A percentile compares a stretch with the other conserved stretches of the same genome.
Evolutionary conservation across 177 flowering plant genomes (phyloP).

Genomic region (Tripterygium wilfordii): DNA sequence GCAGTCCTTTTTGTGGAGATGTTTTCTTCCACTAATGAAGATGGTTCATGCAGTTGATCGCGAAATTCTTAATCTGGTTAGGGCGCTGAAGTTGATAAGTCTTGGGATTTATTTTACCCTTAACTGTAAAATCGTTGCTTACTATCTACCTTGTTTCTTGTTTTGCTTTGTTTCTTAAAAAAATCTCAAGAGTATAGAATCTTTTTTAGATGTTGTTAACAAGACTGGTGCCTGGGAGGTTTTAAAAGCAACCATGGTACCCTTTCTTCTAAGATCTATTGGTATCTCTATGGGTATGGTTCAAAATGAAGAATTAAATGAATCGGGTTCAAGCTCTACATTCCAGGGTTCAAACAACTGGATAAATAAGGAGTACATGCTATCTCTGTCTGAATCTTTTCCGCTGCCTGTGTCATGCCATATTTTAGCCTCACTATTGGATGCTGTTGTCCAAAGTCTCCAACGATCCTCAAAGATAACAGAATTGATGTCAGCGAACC

Average conservation of each 20-base stretch:
- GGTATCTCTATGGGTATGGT: constrained; percentile 44
- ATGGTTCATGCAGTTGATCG: constrained; percentile 30
- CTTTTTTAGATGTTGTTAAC: constrained; percentile 48
- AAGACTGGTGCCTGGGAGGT: constrained; percentile 48
- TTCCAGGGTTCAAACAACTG: constrained; percentile 11
- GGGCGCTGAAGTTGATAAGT: not conserved
- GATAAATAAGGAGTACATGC: constrained; percentile 13
- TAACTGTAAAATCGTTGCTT: not conserved
- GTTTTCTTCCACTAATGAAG: constrained; percentile 56
- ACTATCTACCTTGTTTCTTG: constrained; percentile 4
- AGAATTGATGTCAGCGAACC: constrained; percentile 18
- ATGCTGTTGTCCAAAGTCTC: constrained; percentile 36
- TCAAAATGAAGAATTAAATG: constrained; percentile 36
- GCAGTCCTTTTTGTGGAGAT: constrained; percentile 49
- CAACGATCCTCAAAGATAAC: constrained; percentile 15
- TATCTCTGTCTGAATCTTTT: constrained; percentile 16
- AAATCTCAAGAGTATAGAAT: constrained; percentile 44
- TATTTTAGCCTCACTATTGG: constrained; percentile 45
- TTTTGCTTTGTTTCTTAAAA: constrained; percentile 12
- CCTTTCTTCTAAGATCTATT: constrained; percentile 45
- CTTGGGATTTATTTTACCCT: not conserved
- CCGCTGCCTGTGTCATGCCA: constrained; percentile 58
- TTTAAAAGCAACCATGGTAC: constrained; percentile 58
- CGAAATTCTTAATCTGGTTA: constrained; percentile 65
- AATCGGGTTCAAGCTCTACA: constrained; percentile 27